These are phyloP conservation scores for Solanum tacnaense DNA, from an alignment of 257 asterid genomes.

Conservation along the genomic window DNA sequence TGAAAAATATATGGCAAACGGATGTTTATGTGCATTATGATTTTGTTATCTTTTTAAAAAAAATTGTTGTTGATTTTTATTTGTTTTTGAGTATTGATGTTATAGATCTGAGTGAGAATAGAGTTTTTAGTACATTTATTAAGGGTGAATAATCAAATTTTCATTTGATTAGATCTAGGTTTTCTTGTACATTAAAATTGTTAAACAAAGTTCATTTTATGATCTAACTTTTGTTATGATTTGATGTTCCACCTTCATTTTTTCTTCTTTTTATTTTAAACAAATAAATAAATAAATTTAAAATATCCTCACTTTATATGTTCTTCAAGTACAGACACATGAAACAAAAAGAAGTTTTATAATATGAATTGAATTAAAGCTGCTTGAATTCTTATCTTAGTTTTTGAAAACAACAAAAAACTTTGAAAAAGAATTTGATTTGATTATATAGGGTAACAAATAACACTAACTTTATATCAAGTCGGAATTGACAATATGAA, in stretches of 20 bases:
- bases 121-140: neutral
- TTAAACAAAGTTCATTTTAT: neutral
- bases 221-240: neutral
- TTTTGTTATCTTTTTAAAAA: neutral
- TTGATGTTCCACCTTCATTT: neutral
- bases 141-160: neutral
- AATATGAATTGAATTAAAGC: neutral
- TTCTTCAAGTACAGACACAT: neutral
- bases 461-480: neutral
- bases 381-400: neutral
- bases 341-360: neutral
- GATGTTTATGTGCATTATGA: too few relatives aligned
- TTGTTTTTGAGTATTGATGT: neutral
- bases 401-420: neutral
- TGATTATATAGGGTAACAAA: neutral
- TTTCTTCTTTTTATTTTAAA: neutral
- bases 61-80: neutral
- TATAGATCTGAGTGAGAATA: neutral
- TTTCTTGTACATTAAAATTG: neutral
- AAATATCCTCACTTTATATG: neutral
- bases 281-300: neutral
- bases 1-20: too few relatives aligned
- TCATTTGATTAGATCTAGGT: neutral
- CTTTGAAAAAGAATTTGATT: neutral
- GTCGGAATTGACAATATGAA: neutral